Conservation (phyloP, 2,329 filamentous ascomycete genomes). For the Coniella vitis region DNA sequence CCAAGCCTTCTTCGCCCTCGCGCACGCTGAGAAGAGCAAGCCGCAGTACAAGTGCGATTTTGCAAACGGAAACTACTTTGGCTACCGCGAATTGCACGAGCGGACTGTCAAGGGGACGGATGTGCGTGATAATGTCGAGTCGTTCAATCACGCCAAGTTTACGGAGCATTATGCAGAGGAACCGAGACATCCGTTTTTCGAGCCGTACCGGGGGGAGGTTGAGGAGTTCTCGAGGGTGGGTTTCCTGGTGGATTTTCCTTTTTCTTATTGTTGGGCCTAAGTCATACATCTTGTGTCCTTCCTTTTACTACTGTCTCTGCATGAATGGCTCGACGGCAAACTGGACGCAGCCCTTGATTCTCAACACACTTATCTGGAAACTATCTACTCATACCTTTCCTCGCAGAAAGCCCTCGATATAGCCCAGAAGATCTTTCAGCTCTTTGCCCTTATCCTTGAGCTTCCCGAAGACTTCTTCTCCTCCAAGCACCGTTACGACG, state of each 20-base stretch:
- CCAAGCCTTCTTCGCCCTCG: constrained; percentile 43
- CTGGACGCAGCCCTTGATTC: too few species aligned
- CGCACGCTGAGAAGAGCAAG: constrained; percentile 38
- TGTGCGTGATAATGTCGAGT: constrained; percentile 42
- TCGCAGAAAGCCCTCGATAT: constrained; percentile 25
- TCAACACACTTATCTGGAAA: too few species aligned
- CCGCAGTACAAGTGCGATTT: constrained; percentile 40
- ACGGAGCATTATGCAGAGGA: constrained; percentile 30
- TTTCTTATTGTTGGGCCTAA: constrained; percentile 32
- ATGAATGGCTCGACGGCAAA: too few species aligned
- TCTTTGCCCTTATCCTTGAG: constrained; percentile 43
- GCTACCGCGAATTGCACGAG: constrained; percentile 34
- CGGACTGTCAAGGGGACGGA: constrained; percentile 23
- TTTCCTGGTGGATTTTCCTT: constrained; percentile 19
- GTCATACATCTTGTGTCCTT: constrained; percentile 32
- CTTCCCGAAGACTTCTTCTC: constrained; percentile 47
- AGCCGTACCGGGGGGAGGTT: constrained; percentile 37
- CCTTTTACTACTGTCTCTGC: neutral
- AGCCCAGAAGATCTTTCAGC: constrained; percentile 22
- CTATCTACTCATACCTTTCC: constrained; percentile 22
- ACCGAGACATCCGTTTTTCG: constrained; percentile 31
- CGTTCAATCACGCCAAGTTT: constrained; percentile 49
- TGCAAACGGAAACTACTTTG: constrained; percentile 34
- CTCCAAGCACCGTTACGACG: constrained; percentile 43
- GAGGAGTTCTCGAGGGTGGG: constrained; percentile 37